Conservation (phyloP, 441 rosid genomes). For the Bocquillonia castaneifolia region DNA sequence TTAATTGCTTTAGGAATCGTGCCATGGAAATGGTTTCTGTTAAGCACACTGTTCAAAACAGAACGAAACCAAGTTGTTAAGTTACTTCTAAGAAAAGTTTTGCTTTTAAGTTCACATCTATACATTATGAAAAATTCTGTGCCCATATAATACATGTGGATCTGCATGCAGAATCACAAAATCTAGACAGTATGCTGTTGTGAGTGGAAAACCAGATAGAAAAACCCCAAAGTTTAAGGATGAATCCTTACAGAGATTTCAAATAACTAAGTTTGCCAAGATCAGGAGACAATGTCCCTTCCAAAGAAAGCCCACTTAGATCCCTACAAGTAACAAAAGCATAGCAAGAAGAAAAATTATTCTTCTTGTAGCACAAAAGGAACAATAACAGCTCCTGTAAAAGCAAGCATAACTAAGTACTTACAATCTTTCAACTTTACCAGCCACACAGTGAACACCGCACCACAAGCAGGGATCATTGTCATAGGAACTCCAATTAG, state of each 20-base stretch:
- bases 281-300: conserved; percentile 65
- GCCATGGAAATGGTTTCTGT: conserved; percentile 54
- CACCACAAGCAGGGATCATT: conserved; percentile 64
- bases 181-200: not conserved
- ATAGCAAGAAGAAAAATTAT: not conserved
- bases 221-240: conserved; percentile 1
- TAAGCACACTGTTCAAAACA: conserved; percentile 41
- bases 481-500: conserved; percentile 56
- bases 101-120: not conserved
- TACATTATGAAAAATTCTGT: not conserved
- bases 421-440: conserved; percentile 73
- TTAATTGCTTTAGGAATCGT: conserved; percentile 65
- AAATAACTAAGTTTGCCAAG: conserved; percentile 59
- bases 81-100: not conserved
- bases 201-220: not conserved
- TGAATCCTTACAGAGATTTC: conserved; percentile 65
- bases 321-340: conserved; percentile 44
- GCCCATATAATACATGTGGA: too few species aligned
- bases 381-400: not conserved
- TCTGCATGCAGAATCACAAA: too few species aligned
- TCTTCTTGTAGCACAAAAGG: not conserved
- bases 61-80: conserved; percentile 19
- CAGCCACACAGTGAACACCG: conserved; percentile 60
- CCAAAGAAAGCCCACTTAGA: conserved; percentile 51
- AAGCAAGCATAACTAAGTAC: conserved; percentile 28